phyloP scores from a whole-genome alignment of 176 grass and related monocot species.

The Cocos nucifera region DNA sequence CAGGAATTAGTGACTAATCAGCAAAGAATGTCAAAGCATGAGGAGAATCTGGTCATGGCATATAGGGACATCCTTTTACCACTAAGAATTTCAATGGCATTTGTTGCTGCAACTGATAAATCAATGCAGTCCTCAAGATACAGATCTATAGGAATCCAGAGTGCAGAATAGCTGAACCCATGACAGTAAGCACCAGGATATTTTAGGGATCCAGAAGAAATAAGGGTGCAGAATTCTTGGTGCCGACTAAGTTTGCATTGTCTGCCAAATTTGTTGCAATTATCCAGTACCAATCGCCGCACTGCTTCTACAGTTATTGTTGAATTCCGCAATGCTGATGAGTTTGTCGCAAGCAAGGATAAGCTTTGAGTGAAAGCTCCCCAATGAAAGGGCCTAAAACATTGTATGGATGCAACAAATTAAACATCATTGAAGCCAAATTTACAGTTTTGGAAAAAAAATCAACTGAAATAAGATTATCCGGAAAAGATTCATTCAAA shows the following conservation, averaged over 20 bases:
- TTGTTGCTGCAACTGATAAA: constrained; percentile 70
- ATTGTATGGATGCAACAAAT: neutral
- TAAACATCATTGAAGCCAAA: no score
- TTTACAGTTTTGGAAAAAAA: no score
- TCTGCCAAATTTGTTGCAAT: constrained; percentile 24
- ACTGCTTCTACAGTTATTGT: constrained; percentile 42
- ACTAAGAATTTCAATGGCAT: constrained; percentile 90
- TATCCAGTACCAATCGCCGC: constrained; percentile 41
- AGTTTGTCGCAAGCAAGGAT: constrained; percentile 54
- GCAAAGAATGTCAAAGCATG: no score
- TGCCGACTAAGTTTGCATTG: constrained; percentile 36
- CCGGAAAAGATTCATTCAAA: no score
- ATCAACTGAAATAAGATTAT: no score
- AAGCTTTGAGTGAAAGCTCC: constrained; percentile 45
- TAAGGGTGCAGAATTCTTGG: constrained; percentile 31
- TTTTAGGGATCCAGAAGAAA: constrained; percentile 36
- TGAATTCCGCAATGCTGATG: constrained; percentile 56
- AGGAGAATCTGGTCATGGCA: no score
- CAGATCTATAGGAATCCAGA: constrained; percentile 88
- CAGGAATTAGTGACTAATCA: no score
- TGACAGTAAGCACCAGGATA: constrained; percentile 41
- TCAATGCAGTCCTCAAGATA: constrained; percentile 96
- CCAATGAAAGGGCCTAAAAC: constrained; percentile 69
- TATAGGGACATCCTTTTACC: constrained; percentile 26
- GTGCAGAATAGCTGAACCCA: constrained; percentile 54